These are phyloP conservation scores for Fusarium sp. DNA, from an alignment of 2,329 filamentous ascomycete genomes.

Conservation along the genomic window DNA sequence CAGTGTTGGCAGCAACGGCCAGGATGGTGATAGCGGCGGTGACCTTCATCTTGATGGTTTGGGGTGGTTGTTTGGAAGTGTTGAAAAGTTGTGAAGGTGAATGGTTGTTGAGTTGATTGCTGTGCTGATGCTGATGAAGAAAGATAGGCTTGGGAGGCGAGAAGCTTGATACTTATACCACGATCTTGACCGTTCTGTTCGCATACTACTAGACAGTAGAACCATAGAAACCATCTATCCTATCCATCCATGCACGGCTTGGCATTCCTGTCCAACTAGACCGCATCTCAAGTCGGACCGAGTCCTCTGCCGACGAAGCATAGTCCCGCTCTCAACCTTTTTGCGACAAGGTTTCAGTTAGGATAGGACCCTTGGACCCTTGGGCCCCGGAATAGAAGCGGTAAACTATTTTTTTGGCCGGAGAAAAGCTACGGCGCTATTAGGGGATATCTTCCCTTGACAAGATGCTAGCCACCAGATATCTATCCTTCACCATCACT, in stretches of 20 bases:
- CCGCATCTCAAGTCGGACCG: neutral
- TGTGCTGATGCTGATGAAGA: neutral
- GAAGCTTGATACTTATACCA: neutral
- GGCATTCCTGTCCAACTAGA: neutral
- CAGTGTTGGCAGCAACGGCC: neutral
- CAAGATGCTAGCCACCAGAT: too few relatives aligned
- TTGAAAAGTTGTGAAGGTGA: neutral
- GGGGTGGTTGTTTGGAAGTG: neutral
- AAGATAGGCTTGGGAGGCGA: neutral
- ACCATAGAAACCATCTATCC: neutral
- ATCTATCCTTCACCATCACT: too few relatives aligned
- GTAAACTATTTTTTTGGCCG: neutral
- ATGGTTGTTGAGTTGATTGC: neutral
- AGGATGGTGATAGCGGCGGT: neutral
- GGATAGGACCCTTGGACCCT: neutral
- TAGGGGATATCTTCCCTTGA: too few relatives aligned
- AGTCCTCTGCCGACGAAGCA: neutral
- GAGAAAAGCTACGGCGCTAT: too few relatives aligned
- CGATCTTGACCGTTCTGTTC: neutral
- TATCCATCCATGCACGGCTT: neutral
- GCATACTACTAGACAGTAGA: neutral
- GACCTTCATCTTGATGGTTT: slow-evolving; percentile 8
- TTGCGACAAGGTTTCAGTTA: neutral
- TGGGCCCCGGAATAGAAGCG: neutral
- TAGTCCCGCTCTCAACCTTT: neutral